A percentile compares a stretch with the other conserved stretches of the same genome.
Evolutionary conservation across 2,329 filamentous ascomycete species (phyloP).

Genomic region (Cytospora leucostoma): DNA sequence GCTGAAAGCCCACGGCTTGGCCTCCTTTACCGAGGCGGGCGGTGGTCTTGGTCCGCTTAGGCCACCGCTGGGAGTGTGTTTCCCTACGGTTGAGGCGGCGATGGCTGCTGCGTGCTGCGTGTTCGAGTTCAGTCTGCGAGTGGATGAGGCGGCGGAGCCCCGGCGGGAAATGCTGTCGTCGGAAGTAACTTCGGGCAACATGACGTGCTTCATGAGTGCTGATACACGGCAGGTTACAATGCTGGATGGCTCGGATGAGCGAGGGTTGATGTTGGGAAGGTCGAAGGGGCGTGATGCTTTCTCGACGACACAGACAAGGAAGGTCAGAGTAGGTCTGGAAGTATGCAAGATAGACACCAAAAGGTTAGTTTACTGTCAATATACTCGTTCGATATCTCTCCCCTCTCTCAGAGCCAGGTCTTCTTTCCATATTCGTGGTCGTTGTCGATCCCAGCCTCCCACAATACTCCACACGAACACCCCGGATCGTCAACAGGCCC

Average conservation of each 20-base stretch:
- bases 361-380: neutral
- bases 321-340: constrained; percentile 25
- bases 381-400: neutral
- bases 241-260: constrained; percentile 10
- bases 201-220: constrained; percentile 18
- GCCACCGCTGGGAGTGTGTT: neutral
- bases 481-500: constrained; percentile 18
- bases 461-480: constrained; percentile 23
- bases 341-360: neutral
- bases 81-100: constrained; percentile 15
- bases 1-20: constrained; percentile 15
- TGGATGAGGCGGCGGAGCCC: constrained; percentile 17
- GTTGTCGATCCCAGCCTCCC: constrained; percentile 7
- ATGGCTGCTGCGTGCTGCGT: constrained; percentile 27
- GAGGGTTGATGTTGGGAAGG: constrained; percentile 29
- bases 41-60: constrained; percentile 19
- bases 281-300: constrained; percentile 31
- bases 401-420: neutral
- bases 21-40: constrained; percentile 17
- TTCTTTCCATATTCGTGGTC: neutral
- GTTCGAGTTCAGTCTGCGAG: constrained; percentile 20
- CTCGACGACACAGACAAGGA: constrained; percentile 31
- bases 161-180: constrained; percentile 28
- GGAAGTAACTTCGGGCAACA: constrained; percentile 22
- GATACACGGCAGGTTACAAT: constrained; percentile 26